phyloP scores from a whole-genome alignment of 805 yeast genomes.

The Starmerella scarabaei region DNA sequence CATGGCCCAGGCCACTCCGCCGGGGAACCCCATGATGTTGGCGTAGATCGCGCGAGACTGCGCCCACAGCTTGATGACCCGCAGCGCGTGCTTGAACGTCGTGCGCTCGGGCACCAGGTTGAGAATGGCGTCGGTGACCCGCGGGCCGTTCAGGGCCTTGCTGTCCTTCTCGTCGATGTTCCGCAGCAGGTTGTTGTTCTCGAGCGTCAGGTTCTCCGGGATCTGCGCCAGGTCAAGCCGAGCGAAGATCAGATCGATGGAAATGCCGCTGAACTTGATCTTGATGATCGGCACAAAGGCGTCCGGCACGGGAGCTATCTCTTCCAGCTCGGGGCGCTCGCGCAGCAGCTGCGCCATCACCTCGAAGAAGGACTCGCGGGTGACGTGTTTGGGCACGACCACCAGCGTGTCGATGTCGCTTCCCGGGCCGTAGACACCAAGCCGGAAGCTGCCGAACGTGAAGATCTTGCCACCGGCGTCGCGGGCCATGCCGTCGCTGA shows the following conservation, averaged over 20 bases:
- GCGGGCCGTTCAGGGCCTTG: constrained; percentile 84
- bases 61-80: constrained; percentile 95
- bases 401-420: constrained; percentile 93
- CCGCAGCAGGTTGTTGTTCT: constrained; percentile 71
- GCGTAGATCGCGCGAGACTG: constrained; percentile 88
- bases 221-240: constrained; percentile 71
- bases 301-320: constrained; percentile 86
- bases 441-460: constrained; percentile 84
- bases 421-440: constrained; percentile 97
- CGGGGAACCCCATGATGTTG: constrained; percentile 93
- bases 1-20: constrained; percentile 99
- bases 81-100: constrained; percentile 79
- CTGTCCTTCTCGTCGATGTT: constrained; percentile 86
- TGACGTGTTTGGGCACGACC: constrained; percentile 94
- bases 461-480: constrained; percentile 98
- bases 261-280: constrained; percentile 77
- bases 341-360: constrained; percentile 62
- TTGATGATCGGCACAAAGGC: constrained; percentile 97
- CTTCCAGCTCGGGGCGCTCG: constrained; percentile 70
- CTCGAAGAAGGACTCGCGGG: constrained; percentile 76
- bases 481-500: constrained; percentile 94
- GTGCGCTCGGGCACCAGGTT: constrained; percentile 83
- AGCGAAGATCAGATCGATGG: constrained; percentile 84
- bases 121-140: constrained; percentile 92
- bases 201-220: constrained; percentile 58